Conservation (phyloP, 2,329 filamentous ascomycete genomes). For the Mariannaea sp. region DNA sequence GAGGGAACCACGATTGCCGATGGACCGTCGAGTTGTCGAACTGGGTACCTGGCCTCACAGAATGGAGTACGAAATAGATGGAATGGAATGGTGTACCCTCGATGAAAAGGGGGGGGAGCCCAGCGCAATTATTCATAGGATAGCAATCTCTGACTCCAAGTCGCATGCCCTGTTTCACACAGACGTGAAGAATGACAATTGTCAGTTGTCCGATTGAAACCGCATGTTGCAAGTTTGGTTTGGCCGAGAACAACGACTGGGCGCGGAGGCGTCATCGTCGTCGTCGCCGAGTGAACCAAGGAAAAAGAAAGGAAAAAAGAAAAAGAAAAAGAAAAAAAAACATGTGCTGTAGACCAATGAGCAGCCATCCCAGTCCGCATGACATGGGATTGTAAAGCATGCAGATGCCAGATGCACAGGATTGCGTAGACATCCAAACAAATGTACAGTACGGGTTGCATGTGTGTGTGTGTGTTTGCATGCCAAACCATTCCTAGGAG, state of each 20-base stretch:
- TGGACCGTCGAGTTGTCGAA: neutral
- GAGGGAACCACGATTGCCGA: neutral
- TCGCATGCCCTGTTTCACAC: neutral
- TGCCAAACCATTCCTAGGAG: neutral
- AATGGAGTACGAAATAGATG: no score
- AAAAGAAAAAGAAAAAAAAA: no score
- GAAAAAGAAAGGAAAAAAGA: no score
- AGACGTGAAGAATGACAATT: neutral
- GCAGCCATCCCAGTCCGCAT: no score
- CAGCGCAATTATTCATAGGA: no score
- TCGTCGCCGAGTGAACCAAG: conserved; percentile 17
- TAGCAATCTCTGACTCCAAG: neutral
- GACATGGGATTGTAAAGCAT: conserved; percentile 12
- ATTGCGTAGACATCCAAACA: conserved; percentile 3
- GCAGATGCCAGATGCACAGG: conserved; percentile 8
- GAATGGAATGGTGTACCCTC: no score
- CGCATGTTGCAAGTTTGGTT: neutral
- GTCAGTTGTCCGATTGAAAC: conserved; percentile 4
- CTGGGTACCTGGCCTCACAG: neutral
- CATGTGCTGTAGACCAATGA: conserved; percentile 8
- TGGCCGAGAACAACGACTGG: neutral
- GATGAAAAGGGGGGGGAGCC: no score
- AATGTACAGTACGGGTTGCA: neutral
- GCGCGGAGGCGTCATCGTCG: neutral
- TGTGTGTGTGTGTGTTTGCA: conserved; percentile 9